Evolutionary conservation across 176 grass and related monocot species (phyloP), one percentile per base, ranked within the genome.

Genomic region (Dendrocalamus sinicus): DNA sequence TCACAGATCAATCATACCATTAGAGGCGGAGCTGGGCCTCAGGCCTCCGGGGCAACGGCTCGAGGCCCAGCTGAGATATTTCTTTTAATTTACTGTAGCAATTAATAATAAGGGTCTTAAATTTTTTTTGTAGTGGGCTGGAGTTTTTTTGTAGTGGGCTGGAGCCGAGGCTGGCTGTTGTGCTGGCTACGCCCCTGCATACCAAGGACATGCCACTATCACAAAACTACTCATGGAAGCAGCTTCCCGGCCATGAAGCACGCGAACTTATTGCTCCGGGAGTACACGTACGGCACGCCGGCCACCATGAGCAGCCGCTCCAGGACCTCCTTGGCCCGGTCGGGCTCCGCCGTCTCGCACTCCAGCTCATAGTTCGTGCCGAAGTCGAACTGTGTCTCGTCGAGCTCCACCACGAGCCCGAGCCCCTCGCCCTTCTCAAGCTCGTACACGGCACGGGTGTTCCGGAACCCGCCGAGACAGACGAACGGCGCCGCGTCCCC

Each of bases 381-480:
- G 35, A 97, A 97, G 39, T 90, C 89, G n/a, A 91, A 94, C 43
- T 60, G 87, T 26, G 89, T 94, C 90, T 97, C 92, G 20, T 97
- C 95, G 5, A 97, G 88, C 85, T 97, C 95, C 73, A 97, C 39
- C 44, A 91, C 90, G 69, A 89, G 87, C 6, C 74, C 90, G 0
- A 16, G 77, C 43, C 41, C 69, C 30, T 87, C 58, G 47, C 72
- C 82, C 2, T 94, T 82, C 81, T 92, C 82, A 70, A 91, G 86
- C 74, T 89, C 83, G 5, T 93, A 95, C 11, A 98, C 95, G 4
- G 69, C 84, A 50, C 93, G 89, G 5, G 91, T 94, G 86, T 98
- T 98, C 85, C 93, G 71, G 75, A 95, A 95, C 3, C 95, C 95
- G 23, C 95, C 95, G 58, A 98, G 80, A 81, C 93, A 95, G 45